Conservation (phyloP, 2,329 filamentous ascomycete species). For the Aureobasidium uvarum region DNA sequence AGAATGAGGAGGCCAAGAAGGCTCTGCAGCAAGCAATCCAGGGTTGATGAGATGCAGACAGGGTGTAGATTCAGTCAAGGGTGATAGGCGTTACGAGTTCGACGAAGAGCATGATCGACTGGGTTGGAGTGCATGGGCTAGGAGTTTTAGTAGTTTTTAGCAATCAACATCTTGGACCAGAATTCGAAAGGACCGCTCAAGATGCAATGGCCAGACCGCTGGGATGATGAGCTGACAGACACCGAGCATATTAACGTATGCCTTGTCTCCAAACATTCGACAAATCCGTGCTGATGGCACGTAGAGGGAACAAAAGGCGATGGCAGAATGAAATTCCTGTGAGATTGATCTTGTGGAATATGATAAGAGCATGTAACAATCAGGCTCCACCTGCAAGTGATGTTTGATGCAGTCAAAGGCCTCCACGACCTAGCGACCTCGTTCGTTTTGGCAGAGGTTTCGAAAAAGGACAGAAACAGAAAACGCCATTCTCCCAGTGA, state of each 20-base stretch:
- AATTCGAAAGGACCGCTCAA: too few species aligned
- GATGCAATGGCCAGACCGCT: too few species aligned
- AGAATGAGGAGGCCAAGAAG: conserved; percentile 35
- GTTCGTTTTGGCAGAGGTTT: neutral
- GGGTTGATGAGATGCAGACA: neutral
- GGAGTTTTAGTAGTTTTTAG: neutral
- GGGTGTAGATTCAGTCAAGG: neutral
- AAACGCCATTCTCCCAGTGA: neutral
- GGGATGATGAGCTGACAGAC: too few species aligned
- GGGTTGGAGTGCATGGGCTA: neutral
- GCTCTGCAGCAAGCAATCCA: conserved; percentile 30
- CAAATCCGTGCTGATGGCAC: too few species aligned
- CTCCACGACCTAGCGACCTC: too few species aligned
- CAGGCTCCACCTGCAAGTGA: neutral
- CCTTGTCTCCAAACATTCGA: too few species aligned
- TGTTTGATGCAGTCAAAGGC: neutral
- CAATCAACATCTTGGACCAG: neutral
- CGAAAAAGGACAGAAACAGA: neutral
- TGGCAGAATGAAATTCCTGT: neutral
- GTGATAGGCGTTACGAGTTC: neutral
- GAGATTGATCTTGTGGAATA: neutral
- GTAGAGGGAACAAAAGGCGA: too few species aligned
- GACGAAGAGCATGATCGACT: neutral
- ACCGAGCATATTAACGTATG: too few species aligned
- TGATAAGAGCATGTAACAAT: neutral